These are phyloP conservation scores for Sporodiniella umbellata DNA, from an alignment of 371 early-diverging fungal species.

Conservation along the genomic window DNA sequence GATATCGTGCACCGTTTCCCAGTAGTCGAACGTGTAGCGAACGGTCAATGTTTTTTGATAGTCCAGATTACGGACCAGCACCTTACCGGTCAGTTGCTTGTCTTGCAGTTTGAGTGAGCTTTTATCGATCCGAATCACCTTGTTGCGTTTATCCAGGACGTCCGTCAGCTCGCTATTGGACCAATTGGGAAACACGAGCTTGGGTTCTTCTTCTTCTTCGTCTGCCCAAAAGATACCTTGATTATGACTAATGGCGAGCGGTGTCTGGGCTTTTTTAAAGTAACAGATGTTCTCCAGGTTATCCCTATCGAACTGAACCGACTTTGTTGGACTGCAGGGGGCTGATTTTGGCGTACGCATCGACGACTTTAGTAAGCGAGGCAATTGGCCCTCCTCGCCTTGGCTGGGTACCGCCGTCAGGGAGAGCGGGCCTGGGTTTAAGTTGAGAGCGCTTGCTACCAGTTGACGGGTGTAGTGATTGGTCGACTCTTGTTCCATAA, in stretches of 20 bases:
- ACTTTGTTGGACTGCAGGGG: constrained; percentile 21
- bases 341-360: constrained; percentile 19
- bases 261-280: constrained; percentile 26
- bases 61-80: constrained; percentile 69
- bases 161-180: constrained; percentile 12
- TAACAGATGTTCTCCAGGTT: constrained; percentile 21
- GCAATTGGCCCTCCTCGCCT: too few relatives aligned
- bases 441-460: constrained; percentile 10
- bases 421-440: too few relatives aligned
- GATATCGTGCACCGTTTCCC: constrained; percentile 45
- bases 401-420: too few relatives aligned
- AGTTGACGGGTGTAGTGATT: constrained; percentile 15
- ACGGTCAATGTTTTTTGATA: constrained; percentile 67
- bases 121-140: constrained; percentile 17
- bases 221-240: constrained; percentile 19
- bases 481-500: constrained; percentile 2
- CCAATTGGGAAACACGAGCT: constrained; percentile 14
- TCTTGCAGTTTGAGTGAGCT: constrained; percentile 6
- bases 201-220: constrained; percentile 15
- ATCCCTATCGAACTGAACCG: constrained; percentile 19
- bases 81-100: constrained; percentile 28
- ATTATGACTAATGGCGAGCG: constrained; percentile 10
- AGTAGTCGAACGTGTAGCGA: constrained; percentile 63
- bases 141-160: constrained; percentile 22
- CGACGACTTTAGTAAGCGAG: constrained; percentile 16